A percentile compares a stretch with the other conserved stretches of the same genome.
Evolutionary conservation across 176 grass and related monocot genomes (phyloP).

Genomic region (Aechmea fasciata): DNA sequence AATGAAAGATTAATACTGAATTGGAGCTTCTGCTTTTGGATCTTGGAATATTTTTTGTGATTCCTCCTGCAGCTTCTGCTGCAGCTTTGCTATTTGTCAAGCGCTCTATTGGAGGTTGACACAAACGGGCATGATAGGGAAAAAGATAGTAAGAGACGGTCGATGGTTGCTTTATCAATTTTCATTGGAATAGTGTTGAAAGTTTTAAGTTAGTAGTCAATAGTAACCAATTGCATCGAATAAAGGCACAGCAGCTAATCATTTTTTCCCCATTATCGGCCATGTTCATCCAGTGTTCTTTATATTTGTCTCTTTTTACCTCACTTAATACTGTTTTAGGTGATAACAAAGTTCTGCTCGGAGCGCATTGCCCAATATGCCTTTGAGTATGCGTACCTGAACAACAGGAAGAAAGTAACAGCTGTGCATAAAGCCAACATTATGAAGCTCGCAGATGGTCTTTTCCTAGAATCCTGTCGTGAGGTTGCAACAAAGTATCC

Average conservation of each 20-base stretch:
- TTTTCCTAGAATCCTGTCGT: slow-evolving; percentile 93
- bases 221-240: no score
- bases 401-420: slow-evolving; percentile 91
- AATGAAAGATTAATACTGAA: no score
- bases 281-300: neutral
- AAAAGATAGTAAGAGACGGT: no score
- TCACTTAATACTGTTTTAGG: slow-evolving; percentile 44
- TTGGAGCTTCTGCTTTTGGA: no score
- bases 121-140: no score
- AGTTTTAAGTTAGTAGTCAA: neutral
- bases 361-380: slow-evolving; percentile 92
- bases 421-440: slow-evolving; percentile 98
- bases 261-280: neutral
- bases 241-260: neutral
- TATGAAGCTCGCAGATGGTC: slow-evolving; percentile 97
- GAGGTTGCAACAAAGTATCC: slow-evolving; percentile 86
- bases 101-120: no score
- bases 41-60: no score
- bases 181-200: no score
- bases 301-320: neutral
- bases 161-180: no score
- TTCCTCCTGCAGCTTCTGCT: no score
- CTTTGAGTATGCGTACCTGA: slow-evolving; percentile 93
- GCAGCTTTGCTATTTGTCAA: no score
- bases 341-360: slow-evolving; percentile 97